Evolutionary conservation across 1,284 basidiomycete genomes (phyloP).

Genomic region (Ganoderma meredithae): DNA sequence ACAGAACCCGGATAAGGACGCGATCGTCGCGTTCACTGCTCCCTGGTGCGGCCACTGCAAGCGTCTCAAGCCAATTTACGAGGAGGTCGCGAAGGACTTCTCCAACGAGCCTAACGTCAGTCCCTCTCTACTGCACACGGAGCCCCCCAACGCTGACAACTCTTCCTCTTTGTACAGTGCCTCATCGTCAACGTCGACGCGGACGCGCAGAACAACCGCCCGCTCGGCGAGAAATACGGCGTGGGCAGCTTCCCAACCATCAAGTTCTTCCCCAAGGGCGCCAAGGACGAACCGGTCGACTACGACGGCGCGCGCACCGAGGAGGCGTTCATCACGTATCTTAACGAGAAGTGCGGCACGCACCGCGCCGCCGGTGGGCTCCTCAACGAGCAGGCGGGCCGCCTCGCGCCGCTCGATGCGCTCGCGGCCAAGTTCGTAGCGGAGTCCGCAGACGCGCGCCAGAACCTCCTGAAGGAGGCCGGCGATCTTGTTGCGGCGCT

Average conservation of each 20-base stretch:
- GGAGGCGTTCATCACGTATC: slow-evolving; percentile 72
- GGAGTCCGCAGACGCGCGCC: slow-evolving; percentile 62
- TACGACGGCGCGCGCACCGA: slow-evolving; percentile 79
- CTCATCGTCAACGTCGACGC: slow-evolving; percentile 92
- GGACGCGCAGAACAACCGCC: slow-evolving; percentile 83
- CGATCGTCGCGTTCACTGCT: slow-evolving; percentile 91
- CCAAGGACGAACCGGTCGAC: slow-evolving; percentile 29
- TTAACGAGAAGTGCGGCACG: slow-evolving; percentile 92
- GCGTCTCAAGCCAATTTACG: slow-evolving; percentile 86
- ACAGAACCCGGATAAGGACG: slow-evolving; percentile 82
- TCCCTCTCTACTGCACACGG: slow-evolving; percentile 15
- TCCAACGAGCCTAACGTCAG: slow-evolving; percentile 76
- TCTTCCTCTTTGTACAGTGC: slow-evolving; percentile 56
- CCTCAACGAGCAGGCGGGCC: slow-evolving; percentile 86
- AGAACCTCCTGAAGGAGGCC: slow-evolving; percentile 73
- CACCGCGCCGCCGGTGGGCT: slow-evolving; percentile 84
- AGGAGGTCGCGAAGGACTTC: slow-evolving; percentile 86
- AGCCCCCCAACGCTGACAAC: no score
- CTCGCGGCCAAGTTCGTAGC: slow-evolving; percentile 83
- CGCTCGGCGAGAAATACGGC: slow-evolving; percentile 77
- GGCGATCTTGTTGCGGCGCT: slow-evolving; percentile 51
- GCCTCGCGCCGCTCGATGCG: slow-evolving; percentile 78
- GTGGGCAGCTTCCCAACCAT: slow-evolving; percentile 88
- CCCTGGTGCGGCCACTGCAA: slow-evolving; percentile 93
- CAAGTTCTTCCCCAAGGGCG: slow-evolving; percentile 90